Base-by-base conservation (phyloP, 139 green algal species). In the Tetradesmus lagerheimii region DNA sequence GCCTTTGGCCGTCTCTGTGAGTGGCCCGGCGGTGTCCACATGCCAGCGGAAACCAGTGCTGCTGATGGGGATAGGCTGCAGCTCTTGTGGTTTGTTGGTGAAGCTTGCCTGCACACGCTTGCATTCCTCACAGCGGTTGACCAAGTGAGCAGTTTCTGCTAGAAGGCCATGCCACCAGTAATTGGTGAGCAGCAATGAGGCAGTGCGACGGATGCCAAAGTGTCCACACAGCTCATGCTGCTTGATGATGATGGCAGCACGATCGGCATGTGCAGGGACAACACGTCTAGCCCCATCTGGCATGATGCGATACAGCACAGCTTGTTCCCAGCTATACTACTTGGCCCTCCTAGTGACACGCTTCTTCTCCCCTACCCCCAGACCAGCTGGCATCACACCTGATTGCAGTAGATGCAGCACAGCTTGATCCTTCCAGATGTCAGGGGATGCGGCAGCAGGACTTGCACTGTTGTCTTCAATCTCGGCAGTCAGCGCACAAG, bases 31-130 rank as follows among this genome's bases (percentile, higher is more conserved):
- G 12, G 35, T 45, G 41, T 87, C 82, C 20, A 87, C 82, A 35
- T 77, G 53, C 82, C 82, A 87, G 14, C 82, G 18, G n/a, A 79
- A 87, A 11, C 53, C 57, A 43, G 78, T 14, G 25, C 82, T 77
- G 47, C 82, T 87, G 50, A 87, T 87, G 9, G 82, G 82, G 25
- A 87, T 76, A 78, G 82, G 34, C 18, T 78, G 47, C 12, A 87
- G 50, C n/a, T 87, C 23, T 11, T 71, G 20, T 5, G 47, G 47
- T 20, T 45, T 87, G 23, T 53, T 41, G 38, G 4, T 50, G 50
- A 87, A 87, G 34, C n/a, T 53, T 4, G 82, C 53, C n/a, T 57
- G 38, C n/a, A 87, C 82, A 14, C 47, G 31, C 1, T 27, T 45
- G 41, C 82, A 87, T 20, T 79, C 47, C 16, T 77, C 47, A 77